Evolutionary conservation across 2,329 filamentous ascomycete genomes (phyloP).

Genomic region (Sporothrix brunneoviolacea): DNA sequence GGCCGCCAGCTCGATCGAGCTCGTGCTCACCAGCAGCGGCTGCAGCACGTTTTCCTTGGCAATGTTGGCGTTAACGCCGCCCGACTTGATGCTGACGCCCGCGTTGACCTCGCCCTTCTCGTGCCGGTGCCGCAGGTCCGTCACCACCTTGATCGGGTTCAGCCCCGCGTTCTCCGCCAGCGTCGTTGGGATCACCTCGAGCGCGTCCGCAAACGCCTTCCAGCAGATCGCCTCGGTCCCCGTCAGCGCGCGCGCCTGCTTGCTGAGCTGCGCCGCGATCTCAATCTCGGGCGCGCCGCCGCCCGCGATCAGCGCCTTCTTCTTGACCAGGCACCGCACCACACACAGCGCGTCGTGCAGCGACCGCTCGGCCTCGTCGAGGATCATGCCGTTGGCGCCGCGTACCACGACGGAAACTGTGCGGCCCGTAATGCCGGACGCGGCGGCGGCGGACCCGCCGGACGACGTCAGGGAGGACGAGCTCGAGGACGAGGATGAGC

Average conservation of each 20-base stretch:
- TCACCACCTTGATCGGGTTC: slow-evolving; percentile 98
- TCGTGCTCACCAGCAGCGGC: slow-evolving; percentile 92
- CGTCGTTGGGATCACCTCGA: slow-evolving; percentile 95
- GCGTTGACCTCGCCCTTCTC: slow-evolving; percentile 93
- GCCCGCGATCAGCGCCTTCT: slow-evolving; percentile 97
- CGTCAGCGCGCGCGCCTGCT: slow-evolving; percentile 72
- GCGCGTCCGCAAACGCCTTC: slow-evolving; percentile 96
- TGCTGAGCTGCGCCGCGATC: slow-evolving; percentile 78
- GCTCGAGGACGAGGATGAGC: slow-evolving; percentile 5
- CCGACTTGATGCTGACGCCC: slow-evolving; percentile 95
- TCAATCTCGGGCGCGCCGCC: slow-evolving; percentile 96
- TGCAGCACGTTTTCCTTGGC: slow-evolving; percentile 95
- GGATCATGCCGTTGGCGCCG: slow-evolving; percentile 86
- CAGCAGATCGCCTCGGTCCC: slow-evolving; percentile 97
- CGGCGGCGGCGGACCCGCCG: neutral
- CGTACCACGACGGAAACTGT: slow-evolving; percentile 93
- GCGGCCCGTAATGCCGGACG: slow-evolving; percentile 48
- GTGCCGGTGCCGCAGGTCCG: slow-evolving; percentile 87
- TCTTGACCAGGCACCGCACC: slow-evolving; percentile 95
- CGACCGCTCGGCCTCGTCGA: slow-evolving; percentile 94
- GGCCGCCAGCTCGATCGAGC: slow-evolving; percentile 90
- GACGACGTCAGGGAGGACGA: slow-evolving; percentile 1
- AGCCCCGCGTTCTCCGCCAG: slow-evolving; percentile 94
- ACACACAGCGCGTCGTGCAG: slow-evolving; percentile 97
- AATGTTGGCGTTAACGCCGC: slow-evolving; percentile 95